These are phyloP conservation scores for Penstemon davidsonii DNA, from an alignment of 257 asterid genomes.

Conservation along the genomic window DNA sequence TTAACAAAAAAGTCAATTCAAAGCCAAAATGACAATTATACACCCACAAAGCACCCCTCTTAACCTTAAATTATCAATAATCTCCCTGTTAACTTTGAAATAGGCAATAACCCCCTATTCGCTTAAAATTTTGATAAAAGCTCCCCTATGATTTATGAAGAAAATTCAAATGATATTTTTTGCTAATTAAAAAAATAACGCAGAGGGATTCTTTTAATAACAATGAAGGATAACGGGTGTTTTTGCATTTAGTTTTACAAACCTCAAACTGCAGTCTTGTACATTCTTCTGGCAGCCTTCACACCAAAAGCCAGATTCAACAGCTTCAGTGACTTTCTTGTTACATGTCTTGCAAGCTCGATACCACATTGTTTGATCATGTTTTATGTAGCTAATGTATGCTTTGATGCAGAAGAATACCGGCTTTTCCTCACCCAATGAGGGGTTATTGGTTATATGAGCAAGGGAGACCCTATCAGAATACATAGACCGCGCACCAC, in stretches of 20 bases:
- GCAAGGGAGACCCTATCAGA: slow-evolving; percentile 68
- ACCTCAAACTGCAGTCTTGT: slow-evolving; percentile 69
- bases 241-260: background rate
- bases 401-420: slow-evolving; percentile 69
- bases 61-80: too few relatives aligned
- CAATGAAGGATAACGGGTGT: background rate
- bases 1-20: too few relatives aligned
- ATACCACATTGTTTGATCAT: slow-evolving; percentile 95
- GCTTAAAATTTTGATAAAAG: too few relatives aligned
- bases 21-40: too few relatives aligned
- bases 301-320: slow-evolving; percentile 91
- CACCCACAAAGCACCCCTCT: too few relatives aligned
- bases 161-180: too few relatives aligned
- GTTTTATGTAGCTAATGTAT: slow-evolving; percentile 63
- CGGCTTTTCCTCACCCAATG: slow-evolving; percentile 75
- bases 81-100: too few relatives aligned
- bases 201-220: background rate
- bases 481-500: slow-evolving; percentile 63
- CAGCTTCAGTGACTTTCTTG: slow-evolving; percentile 86
- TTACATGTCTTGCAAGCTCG: slow-evolving; percentile 87
- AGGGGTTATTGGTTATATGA: slow-evolving; percentile 67
- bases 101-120: too few relatives aligned
- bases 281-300: slow-evolving; percentile 74
- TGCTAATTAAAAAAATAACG: too few relatives aligned
- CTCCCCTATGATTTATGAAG: too few relatives aligned